Evolutionary conservation across 495 filamentous ascomycete genomes (phyloP).

Genomic region (Penicillium nucicola): DNA sequence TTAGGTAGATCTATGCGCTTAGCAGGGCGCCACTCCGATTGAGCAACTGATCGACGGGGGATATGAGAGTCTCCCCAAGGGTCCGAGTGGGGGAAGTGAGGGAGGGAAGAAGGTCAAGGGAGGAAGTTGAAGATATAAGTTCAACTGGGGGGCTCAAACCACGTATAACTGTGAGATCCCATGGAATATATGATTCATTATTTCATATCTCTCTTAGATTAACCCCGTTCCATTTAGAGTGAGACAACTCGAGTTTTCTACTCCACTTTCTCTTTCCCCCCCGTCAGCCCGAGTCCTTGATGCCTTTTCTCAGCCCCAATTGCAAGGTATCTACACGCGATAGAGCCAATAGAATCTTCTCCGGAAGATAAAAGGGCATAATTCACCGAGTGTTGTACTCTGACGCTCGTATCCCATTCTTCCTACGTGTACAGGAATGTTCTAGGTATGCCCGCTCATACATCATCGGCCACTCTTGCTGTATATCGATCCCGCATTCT

Average conservation of each 20-base stretch:
- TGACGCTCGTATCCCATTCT: constrained; percentile 3
- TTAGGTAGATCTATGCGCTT: constrained; percentile 15
- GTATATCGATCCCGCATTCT: neutral
- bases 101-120: neutral
- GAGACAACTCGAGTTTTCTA: neutral
- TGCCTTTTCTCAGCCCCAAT: constrained; percentile 15
- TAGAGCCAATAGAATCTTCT: constrained; percentile 17
- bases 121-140: neutral
- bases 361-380: constrained; percentile 14
- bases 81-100: constrained; percentile 6
- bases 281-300: constrained; percentile 1
- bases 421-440: constrained; percentile 4
- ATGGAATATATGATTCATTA: no score
- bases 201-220: neutral
- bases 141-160: neutral
- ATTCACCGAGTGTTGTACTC: constrained; percentile 3
- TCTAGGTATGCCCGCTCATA: neutral
- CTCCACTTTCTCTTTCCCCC: neutral
- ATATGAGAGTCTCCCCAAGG: constrained; percentile 3
- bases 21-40: constrained; percentile 16
- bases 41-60: constrained; percentile 24
- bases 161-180: neutral
- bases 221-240: neutral
- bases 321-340: constrained; percentile 6
- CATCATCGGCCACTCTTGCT: neutral